Evolutionary conservation across 441 rosid species (phyloP), one percentile per base, ranked within the genome.

Genomic region (Pelargonium citronellum): DNA sequence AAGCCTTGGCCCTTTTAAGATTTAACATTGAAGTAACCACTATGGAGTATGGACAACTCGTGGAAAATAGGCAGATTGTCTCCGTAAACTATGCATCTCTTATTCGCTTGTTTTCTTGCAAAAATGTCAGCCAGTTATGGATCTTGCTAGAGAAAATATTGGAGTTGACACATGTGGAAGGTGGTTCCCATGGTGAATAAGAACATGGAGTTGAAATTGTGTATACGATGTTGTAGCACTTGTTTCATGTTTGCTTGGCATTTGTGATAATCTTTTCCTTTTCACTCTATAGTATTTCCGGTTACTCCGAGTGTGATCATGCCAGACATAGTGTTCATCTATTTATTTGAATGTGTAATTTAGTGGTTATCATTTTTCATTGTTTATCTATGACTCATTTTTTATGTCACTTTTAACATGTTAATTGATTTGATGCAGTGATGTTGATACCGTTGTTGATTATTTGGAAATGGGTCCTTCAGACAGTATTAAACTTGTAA

Each of bases 371-470:
- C 47, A 43, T 1, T 61, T 3, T 61, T 24, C 9, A 1, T 61
- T 24, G 16, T 61, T 61, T 61, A 60, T 24, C 41, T 24, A 61
- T 61, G 65, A 22, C 16, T 61, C 15, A 61, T 24, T n/a, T 61
- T 11, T 24, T 10, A 22, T 58, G 37, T 24, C 65, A 61, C 30
- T 0, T 7, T 61, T 24, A 24, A 24, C 1, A 13, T 24, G 9
- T 55, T 11, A 22, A 24, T 27, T 61, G 37, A 24, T 53, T 15
- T 66, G 43, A 19, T 64, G 73, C 74, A 76, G 84, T 65, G 66
- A 74, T 64, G 76, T 51, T 71, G 78, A 81, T 71, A n/a, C 70
- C 69, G 5, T 67, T n/a, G 67, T 69, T 39, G 82, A 76, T 55
- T 75, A 74, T 46, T 5, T 69, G 72, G 78, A 78, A 72, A 47